Evolutionary conservation across 116 monocot species (phyloP), one percentile per base, ranked within the genome.

Genomic region (Zostera marina): DNA sequence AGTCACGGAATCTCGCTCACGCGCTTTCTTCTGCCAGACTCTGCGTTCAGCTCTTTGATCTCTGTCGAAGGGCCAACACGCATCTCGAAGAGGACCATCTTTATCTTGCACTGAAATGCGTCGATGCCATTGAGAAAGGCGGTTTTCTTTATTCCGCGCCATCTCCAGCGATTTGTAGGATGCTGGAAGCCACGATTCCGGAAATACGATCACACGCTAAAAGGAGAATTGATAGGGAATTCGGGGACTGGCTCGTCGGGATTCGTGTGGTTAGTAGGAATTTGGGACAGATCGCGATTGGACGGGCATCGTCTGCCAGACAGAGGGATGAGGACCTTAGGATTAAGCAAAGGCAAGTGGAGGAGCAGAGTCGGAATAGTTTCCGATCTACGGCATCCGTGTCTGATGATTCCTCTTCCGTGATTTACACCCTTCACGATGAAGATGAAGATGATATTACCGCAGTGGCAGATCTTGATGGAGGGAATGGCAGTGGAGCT

Each of bases 291-390:
- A 53, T 98, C 39, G 90, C 98, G 20, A 90, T 98, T 63, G 78
- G 80, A 22, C 76, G 80, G 51, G 85, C 98, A 25, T 85, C 90
- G 44, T 86, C 83, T 22, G 80, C 85, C 20, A 77, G 98, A 46
- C 90, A 90, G 78, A 70, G 86, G 47, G 86, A 98, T 60, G 98
- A 98, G 76, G 98, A 98, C 57, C 74, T 89, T 47, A 79, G 82
- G 15, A 57, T 68, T 61, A 77, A 69, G 53, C 96, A 85, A 73
- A 73, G 82, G 15, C 81, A 74, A 26, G 77, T 81, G 7, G 92
- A 92, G 72, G 83, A 80, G 72, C 76, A 79, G 63, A 63, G 75
- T 46, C 77, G 68, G 42, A 58, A 71, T 21, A 59, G 67, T 55
- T 22, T 26, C 25, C 15, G 32, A 44, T 62, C 26, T 41, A 21